These are phyloP conservation scores for Cytidiella melzeri DNA, from an alignment of 768 basidiomycete species.

Conservation along the genomic window DNA sequence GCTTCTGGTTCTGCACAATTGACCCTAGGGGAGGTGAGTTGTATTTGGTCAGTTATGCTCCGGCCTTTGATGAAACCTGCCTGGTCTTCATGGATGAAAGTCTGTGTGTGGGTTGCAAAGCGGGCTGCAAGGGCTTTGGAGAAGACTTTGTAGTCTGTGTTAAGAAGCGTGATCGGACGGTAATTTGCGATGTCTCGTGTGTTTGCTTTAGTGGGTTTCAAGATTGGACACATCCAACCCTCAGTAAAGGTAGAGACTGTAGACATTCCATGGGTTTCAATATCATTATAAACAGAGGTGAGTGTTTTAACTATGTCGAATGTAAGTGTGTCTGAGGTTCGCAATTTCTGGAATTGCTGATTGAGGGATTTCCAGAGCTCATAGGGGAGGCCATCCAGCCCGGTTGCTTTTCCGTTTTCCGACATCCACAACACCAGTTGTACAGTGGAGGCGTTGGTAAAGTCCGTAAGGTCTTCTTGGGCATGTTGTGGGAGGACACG, in stretches of 20 bases:
- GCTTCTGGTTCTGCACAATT: slow-evolving; percentile 10
- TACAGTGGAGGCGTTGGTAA: not conserved
- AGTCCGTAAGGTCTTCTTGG: not conserved
- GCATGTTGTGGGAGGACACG: not conserved
- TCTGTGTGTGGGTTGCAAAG: not conserved
- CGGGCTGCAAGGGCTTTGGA: slow-evolving; percentile 9
- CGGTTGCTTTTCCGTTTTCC: not conserved
- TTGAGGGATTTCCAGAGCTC: slow-evolving; percentile 7
- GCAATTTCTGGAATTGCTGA: not conserved
- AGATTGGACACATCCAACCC: slow-evolving; percentile 17
- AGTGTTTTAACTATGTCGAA: not conserved
- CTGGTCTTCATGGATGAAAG: slow-evolving; percentile 10
- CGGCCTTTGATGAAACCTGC: slow-evolving; percentile 13
- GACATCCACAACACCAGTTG: not conserved
- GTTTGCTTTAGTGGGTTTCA: slow-evolving; percentile 15
- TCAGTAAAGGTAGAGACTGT: not conserved
- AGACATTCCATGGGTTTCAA: slow-evolving; percentile 6
- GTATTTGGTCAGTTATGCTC: slow-evolving; percentile 13
- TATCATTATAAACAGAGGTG: slow-evolving; percentile 8
- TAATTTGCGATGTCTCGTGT: slow-evolving; percentile 9
- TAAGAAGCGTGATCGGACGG: slow-evolving; percentile 14
- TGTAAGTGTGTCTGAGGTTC: not conserved
- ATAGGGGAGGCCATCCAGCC: slow-evolving; percentile 7
- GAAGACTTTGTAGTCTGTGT: slow-evolving; percentile 20
- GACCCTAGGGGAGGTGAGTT: slow-evolving; percentile 4